A percentile compares a stretch with the other conserved stretches of the same genome.
Conservation (phyloP, 192 early-diverging fungal genomes). For the Coemansia sp. region DNA sequence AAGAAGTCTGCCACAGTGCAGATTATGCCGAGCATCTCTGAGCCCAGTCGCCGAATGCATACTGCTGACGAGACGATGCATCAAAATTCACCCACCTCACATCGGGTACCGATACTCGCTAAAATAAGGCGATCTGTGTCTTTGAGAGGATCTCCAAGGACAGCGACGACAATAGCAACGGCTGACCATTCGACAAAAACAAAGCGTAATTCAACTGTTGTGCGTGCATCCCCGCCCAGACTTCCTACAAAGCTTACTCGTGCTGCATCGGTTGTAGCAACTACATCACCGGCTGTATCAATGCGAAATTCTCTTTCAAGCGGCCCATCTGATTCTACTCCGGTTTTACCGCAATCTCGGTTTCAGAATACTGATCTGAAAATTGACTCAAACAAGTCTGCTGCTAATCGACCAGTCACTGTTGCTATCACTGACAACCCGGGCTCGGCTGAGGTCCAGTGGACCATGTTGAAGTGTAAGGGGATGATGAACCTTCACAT, state of each 20-base stretch:
- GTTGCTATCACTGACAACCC: not conserved
- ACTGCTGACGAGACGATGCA: not conserved
- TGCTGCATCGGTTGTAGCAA: not conserved
- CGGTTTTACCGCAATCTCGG: not conserved
- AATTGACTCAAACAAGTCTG: no score
- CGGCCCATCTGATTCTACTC: not conserved
- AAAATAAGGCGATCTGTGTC: constrained; percentile 36
- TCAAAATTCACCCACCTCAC: not conserved
- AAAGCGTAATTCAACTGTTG: constrained; percentile 5
- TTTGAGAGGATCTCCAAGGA: constrained; percentile 3
- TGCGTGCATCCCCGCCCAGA: constrained; percentile 4
- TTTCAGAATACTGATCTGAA: not conserved
- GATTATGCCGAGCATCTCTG: not conserved
- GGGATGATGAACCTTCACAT: constrained; percentile 44
- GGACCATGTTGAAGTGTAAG: constrained; percentile 49
- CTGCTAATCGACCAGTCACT: not conserved
- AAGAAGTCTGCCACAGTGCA: not conserved
- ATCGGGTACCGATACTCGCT: constrained; percentile 26
- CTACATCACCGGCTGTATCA: not conserved
- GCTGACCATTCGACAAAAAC: not conserved
- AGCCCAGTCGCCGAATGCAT: not conserved
- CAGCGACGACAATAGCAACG: constrained; percentile 10
- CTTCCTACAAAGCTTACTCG: constrained; percentile 19
- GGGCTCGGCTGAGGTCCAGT: constrained; percentile 20
- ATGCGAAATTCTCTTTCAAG: not conserved